Conservation (phyloP, 345 rosid genomes). For the Hypericum androsaemum region DNA sequence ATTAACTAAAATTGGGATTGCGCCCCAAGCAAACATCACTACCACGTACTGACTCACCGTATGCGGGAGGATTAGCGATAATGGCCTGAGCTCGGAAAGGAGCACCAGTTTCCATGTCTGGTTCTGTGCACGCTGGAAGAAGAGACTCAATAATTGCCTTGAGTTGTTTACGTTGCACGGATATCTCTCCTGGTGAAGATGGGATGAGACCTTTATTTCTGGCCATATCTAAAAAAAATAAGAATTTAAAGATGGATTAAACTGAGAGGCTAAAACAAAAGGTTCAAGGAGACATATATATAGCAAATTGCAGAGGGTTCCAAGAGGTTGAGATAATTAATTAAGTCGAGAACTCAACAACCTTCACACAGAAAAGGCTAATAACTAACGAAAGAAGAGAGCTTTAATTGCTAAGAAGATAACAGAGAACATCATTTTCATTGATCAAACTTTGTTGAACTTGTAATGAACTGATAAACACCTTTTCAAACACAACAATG, state of each 20-base stretch:
- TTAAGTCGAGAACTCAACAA: no score
- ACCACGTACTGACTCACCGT: slow-evolving; percentile 39
- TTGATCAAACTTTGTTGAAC: no score
- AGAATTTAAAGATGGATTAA: neutral
- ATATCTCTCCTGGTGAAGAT: slow-evolving; percentile 90
- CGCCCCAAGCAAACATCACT: neutral
- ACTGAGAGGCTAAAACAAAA: neutral
- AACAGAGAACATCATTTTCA: no score
- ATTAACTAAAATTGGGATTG: neutral
- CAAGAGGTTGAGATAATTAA: no score
- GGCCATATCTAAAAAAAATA: slow-evolving; percentile 66
- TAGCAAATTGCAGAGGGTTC: no score
- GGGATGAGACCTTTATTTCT: slow-evolving; percentile 96
- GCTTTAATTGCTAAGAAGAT: no score
- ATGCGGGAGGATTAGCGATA: slow-evolving; percentile 96
- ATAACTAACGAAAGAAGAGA: no score
- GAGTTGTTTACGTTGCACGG: slow-evolving; percentile 76
- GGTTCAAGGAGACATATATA: neutral
- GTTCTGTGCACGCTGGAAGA: slow-evolving; percentile 88
- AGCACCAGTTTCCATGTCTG: slow-evolving; percentile 60
- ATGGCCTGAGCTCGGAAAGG: slow-evolving; percentile 92
- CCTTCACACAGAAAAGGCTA: no score
- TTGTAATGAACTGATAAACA: no score
- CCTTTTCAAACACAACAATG: no score
- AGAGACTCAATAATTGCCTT: slow-evolving; percentile 93